Base-by-base conservation (phyloP, 805 yeast species). In the Maudiozyma barnettii region DNA sequence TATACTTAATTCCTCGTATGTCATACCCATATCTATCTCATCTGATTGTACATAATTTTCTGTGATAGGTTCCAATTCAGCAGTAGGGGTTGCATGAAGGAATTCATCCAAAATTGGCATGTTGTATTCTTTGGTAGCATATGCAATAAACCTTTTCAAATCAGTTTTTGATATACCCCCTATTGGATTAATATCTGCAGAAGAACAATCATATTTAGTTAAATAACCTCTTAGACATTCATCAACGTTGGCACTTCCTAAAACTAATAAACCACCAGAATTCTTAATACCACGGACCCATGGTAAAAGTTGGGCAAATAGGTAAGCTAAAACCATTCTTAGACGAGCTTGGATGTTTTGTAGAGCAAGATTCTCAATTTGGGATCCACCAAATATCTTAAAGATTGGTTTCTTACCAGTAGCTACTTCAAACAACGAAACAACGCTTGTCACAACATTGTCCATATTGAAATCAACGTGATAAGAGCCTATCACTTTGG, bases 121-220 rank as follows among this genome's bases (percentile, higher is more conserved):
- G 1, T 84, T 75, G 61, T 84, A 91, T 46, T 76, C 71, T 6
- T 59, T 63, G 30, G 78, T 73, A 0, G 97, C 88, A 77, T 88
- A 93, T 2, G 73, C 78, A 45, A 93, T 93, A 58, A 95, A 93
- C 45, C 77, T 73, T 62, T 87, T 89, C 62, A 93, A 71, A 61
- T 95, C 99, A 0, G 89, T 88, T 63, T 93, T 93, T 14, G 99
- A 91, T 39, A 93, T 87, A 33, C 97, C 96, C n/a, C 99, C 99
- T 55, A 93, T 95, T 23, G 99, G 99, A 62, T 93, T 93, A 50
- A 93, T 78, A 68, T 93, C 99, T 1, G 99, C 99, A 16, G 95
- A 82, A 3, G 98, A 90, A 65, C 97, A 89, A 65, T 93, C 99
- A 66, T 93, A 93, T 63, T 93, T 93, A 9, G 99, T 93, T 60